Evolutionary conservation across 2,329 filamentous ascomycete genomes (phyloP).

Genomic region (Ophiosphaerella korrae): DNA sequence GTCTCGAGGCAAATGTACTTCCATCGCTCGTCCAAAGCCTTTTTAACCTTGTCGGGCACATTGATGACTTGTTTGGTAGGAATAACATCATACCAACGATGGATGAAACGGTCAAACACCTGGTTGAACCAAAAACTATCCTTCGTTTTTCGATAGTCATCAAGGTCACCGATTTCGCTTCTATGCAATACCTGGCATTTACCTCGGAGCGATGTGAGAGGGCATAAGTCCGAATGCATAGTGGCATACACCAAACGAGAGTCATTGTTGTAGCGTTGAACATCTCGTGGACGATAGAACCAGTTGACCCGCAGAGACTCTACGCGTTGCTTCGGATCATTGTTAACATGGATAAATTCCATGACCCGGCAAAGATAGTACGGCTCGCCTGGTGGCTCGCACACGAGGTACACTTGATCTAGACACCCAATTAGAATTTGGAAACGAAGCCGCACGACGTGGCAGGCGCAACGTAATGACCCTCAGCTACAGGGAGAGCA

Average conservation of each 20-base stretch:
- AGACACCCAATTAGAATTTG: constrained; percentile 45
- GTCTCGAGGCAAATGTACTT: constrained; percentile 94
- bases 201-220: constrained; percentile 87
- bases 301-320: constrained; percentile 94
- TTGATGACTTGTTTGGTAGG: constrained; percentile 93
- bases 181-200: constrained; percentile 91
- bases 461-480: constrained; percentile 36
- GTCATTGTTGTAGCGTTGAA: constrained; percentile 88
- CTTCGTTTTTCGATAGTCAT: constrained; percentile 80
- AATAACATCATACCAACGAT: constrained; percentile 96
- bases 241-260: constrained; percentile 91
- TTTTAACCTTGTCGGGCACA: constrained; percentile 92
- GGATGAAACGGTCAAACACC: constrained; percentile 96
- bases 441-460: constrained; percentile 29
- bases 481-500: constrained; percentile 26
- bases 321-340: constrained; percentile 69
- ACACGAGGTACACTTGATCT: constrained; percentile 94
- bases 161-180: constrained; percentile 80
- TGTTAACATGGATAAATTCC: constrained; percentile 89
- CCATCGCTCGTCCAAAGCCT: constrained; percentile 94
- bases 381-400: constrained; percentile 94
- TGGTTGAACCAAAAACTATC: constrained; percentile 98
- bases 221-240: constrained; percentile 98
- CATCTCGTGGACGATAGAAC: constrained; percentile 97
- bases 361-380: constrained; percentile 98